A percentile compares a stretch with the other conserved stretches of the same genome.
Conservation (phyloP, 495 filamentous ascomycete species). For the Acidomyces sp. region DNA sequence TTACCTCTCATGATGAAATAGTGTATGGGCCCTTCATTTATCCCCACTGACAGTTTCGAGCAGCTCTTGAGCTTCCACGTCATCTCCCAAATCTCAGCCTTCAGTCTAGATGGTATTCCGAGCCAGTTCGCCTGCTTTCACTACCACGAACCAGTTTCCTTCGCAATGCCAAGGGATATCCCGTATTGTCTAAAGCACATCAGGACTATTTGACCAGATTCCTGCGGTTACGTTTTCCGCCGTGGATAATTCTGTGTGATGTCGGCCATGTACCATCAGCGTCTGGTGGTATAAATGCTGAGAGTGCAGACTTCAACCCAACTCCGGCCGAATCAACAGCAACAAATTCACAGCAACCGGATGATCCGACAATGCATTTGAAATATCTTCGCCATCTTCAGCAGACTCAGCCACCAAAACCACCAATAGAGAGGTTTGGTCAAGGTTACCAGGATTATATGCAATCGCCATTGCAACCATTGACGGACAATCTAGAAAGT, state of each 20-base stretch:
- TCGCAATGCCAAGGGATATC: slow-evolving; percentile 65
- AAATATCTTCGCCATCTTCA: slow-evolving; percentile 76
- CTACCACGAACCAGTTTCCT: slow-evolving; percentile 56
- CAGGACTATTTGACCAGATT: slow-evolving; percentile 66
- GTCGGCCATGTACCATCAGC: slow-evolving; percentile 52
- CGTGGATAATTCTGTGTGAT: slow-evolving; percentile 70
- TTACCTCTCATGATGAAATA: not conserved
- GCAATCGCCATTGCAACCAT: slow-evolving; percentile 83
- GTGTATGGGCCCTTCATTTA: not conserved
- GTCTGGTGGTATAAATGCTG: slow-evolving; percentile 7
- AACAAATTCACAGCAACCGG: slow-evolving; percentile 21
- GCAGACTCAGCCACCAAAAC: slow-evolving; percentile 57
- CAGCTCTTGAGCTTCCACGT: slow-evolving; percentile 70
- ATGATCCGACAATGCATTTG: slow-evolving; percentile 55
- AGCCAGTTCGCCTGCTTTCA: slow-evolving; percentile 71
- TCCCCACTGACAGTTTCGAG: slow-evolving; percentile 4
- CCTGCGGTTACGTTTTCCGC: slow-evolving; percentile 66
- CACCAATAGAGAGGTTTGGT: slow-evolving; percentile 54
- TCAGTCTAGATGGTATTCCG: slow-evolving; percentile 85
- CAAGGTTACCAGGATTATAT: slow-evolving; percentile 85
- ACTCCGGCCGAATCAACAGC: slow-evolving; percentile 48
- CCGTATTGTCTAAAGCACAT: slow-evolving; percentile 67
- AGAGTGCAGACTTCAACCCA: slow-evolving; percentile 28
- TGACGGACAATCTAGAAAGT: slow-evolving; percentile 91
- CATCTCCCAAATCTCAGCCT: slow-evolving; percentile 58